phyloP scores from a whole-genome alignment of 2,329 filamentous ascomycete genomes.

The Xylaria multiplex region DNA sequence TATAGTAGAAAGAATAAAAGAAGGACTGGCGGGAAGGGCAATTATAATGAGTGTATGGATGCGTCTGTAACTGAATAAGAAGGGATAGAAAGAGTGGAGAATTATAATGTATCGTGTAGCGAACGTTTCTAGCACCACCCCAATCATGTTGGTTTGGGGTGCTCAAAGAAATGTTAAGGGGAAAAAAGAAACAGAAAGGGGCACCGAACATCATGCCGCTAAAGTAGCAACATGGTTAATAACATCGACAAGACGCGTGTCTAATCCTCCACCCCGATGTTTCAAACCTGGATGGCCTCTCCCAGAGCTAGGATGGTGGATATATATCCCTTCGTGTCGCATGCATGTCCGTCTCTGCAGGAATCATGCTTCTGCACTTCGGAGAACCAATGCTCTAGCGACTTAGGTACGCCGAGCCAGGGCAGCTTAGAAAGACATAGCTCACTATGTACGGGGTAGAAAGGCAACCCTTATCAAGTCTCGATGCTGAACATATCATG shows the following conservation, averaged over 20 bases:
- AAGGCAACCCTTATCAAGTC: neutral
- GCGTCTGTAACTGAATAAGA: constrained; percentile 3
- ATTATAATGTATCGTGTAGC: constrained; percentile 20
- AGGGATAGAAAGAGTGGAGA: constrained; percentile 4
- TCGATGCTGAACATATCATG: constrained; percentile 12
- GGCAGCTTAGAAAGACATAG: neutral
- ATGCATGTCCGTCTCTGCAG: constrained; percentile 29
- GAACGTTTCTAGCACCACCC: constrained; percentile 6
- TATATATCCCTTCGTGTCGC: constrained; percentile 28
- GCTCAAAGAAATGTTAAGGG: neutral
- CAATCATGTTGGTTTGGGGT: neutral
- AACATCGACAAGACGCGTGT: neutral
- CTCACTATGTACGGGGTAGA: neutral
- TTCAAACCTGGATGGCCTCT: constrained; percentile 5
- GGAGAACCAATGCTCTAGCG: neutral
- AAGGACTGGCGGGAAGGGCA: constrained; percentile 17
- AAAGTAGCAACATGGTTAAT: constrained; percentile 7
- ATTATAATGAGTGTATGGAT: constrained; percentile 22
- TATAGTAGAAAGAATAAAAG: constrained; percentile 19
- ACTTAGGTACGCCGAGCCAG: neutral
- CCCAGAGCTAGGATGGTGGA: neutral
- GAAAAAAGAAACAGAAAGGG: neutral
- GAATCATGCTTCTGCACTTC: constrained; percentile 19
- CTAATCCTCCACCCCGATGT: neutral
- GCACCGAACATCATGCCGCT: neutral